phyloP scores from a whole-genome alignment of 1,139 yeast species.

The Geotrichum restrictum region DNA sequence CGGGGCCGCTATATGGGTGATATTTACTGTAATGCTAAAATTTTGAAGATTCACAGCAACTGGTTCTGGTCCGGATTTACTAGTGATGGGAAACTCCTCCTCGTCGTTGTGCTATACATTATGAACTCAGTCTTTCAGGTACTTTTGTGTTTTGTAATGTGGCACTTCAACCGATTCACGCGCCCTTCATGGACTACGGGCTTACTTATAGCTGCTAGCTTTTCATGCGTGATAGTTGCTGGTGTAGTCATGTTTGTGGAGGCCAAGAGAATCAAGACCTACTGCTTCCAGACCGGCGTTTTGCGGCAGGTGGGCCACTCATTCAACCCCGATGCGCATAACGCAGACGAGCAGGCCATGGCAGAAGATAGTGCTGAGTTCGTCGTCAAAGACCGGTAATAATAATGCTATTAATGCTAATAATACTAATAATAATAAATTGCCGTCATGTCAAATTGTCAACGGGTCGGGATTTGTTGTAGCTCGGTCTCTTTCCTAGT shows the following conservation, averaged over 20 bases:
- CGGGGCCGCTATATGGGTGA: constrained; percentile 22
- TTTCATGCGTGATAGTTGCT: constrained; percentile 20
- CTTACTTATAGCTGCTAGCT: constrained; percentile 25
- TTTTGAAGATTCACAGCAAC: constrained; percentile 19
- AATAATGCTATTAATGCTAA: background rate
- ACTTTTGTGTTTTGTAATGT: constrained; percentile 24
- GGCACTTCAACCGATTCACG: constrained; percentile 26
- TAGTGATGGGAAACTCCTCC: constrained; percentile 22
- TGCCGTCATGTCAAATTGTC: too few species aligned
- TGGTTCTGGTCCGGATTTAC: constrained; percentile 26
- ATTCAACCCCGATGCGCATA: background rate
- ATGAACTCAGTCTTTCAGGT: constrained; percentile 27
- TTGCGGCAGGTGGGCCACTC: constrained; percentile 13
- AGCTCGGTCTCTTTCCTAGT: background rate
- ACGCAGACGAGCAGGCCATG: background rate
- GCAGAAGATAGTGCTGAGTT: background rate
- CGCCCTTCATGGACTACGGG: constrained; percentile 29
- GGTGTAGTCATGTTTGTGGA: constrained; percentile 21
- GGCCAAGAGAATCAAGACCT: constrained; percentile 16
- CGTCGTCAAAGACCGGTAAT: too few species aligned
- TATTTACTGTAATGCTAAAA: constrained; percentile 9
- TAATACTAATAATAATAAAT: too few species aligned
- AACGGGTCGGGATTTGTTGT: too few species aligned
- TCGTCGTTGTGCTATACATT: constrained; percentile 25
- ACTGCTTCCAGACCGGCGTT: constrained; percentile 18